phyloP scores from a whole-genome alignment of 2,329 filamentous ascomycete species.

The Dothideomycetes sp. region DNA sequence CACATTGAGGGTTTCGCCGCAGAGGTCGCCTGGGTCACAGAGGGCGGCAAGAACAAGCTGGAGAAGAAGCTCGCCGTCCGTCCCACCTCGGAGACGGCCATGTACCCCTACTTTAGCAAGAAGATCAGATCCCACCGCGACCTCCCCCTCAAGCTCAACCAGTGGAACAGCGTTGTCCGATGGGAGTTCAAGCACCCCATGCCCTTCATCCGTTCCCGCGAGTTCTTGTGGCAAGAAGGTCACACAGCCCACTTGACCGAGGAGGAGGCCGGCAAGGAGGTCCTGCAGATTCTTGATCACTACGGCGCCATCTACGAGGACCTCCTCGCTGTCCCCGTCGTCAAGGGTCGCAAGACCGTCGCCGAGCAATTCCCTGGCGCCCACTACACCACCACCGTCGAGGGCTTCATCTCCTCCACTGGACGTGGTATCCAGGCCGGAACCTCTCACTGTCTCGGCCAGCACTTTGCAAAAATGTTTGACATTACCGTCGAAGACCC shows the following conservation, averaged over 20 bases:
- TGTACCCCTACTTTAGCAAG: slow-evolving; percentile 93
- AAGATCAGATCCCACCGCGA: slow-evolving; percentile 97
- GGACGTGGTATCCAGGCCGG: slow-evolving; percentile 94
- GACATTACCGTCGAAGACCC: slow-evolving; percentile 96
- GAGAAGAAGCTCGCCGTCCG: slow-evolving; percentile 67
- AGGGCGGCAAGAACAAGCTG: slow-evolving; percentile 82
- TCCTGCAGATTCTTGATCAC: slow-evolving; percentile 82
- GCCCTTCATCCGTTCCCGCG: slow-evolving; percentile 78
- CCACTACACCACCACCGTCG: slow-evolving; percentile 91
- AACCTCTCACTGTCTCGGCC: slow-evolving; percentile 86
- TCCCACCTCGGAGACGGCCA: slow-evolving; percentile 64
- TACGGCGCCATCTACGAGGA: slow-evolving; percentile 91
- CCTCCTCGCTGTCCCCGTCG: slow-evolving; percentile 85
- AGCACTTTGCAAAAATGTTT: slow-evolving; percentile 99
- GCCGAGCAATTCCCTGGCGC: slow-evolving; percentile 98
- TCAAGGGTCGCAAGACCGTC: slow-evolving; percentile 88
- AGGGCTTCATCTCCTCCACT: slow-evolving; percentile 92
- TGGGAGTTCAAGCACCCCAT: slow-evolving; percentile 95
- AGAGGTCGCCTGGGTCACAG: slow-evolving; percentile 80
- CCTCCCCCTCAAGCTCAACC: slow-evolving; percentile 85
- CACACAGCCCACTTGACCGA: slow-evolving; percentile 87
- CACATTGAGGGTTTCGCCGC: slow-evolving; percentile 98
- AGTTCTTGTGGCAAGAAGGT: slow-evolving; percentile 97
- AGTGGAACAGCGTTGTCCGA: slow-evolving; percentile 92
- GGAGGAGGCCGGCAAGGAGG: slow-evolving; percentile 70